These are phyloP conservation scores for Calonectria leucothoes DNA, from an alignment of 2,329 filamentous ascomycete genomes.

Conservation along the genomic window DNA sequence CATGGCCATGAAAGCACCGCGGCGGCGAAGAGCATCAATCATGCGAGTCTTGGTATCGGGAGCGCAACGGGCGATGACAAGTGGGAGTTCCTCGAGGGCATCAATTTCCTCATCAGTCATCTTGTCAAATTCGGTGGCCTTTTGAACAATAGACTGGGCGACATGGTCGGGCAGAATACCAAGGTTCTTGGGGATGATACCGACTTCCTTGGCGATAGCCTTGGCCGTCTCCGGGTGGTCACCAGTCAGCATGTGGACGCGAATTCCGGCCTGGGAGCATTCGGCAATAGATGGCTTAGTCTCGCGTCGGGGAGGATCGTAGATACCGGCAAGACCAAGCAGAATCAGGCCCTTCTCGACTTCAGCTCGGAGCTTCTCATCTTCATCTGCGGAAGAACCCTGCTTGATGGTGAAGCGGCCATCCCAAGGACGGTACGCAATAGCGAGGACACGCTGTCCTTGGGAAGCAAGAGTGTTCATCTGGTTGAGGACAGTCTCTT, in stretches of 20 bases:
- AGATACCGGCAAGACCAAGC: constrained; percentile 85
- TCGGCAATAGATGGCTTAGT: constrained; percentile 78
- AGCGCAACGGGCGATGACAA: constrained; percentile 86
- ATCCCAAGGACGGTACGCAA: constrained; percentile 72
- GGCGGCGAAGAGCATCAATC: constrained; percentile 87
- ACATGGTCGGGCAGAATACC: constrained; percentile 69
- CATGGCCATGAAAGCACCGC: constrained; percentile 84
- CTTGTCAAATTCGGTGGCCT: constrained; percentile 82
- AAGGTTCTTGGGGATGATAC: constrained; percentile 77
- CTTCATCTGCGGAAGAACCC: constrained; percentile 48
- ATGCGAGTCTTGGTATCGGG: constrained; percentile 90
- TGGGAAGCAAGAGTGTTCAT: constrained; percentile 72
- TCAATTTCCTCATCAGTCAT: constrained; percentile 83
- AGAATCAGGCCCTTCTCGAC: constrained; percentile 79
- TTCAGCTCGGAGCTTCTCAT: constrained; percentile 64
- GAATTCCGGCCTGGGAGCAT: constrained; percentile 79
- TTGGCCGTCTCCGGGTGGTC: constrained; percentile 83
- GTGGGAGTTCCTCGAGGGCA: constrained; percentile 76
- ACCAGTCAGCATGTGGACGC: constrained; percentile 86
- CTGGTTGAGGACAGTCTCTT: constrained; percentile 62
- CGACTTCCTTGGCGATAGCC: constrained; percentile 82
- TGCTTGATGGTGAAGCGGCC: constrained; percentile 58
- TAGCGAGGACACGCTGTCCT: constrained; percentile 78
- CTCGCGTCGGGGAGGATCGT: constrained; percentile 86
- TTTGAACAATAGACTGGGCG: constrained; percentile 78